Evolutionary conservation across 2,329 filamentous ascomycete species (phyloP).

Genomic region (Aureobasidium subglaciale): DNA sequence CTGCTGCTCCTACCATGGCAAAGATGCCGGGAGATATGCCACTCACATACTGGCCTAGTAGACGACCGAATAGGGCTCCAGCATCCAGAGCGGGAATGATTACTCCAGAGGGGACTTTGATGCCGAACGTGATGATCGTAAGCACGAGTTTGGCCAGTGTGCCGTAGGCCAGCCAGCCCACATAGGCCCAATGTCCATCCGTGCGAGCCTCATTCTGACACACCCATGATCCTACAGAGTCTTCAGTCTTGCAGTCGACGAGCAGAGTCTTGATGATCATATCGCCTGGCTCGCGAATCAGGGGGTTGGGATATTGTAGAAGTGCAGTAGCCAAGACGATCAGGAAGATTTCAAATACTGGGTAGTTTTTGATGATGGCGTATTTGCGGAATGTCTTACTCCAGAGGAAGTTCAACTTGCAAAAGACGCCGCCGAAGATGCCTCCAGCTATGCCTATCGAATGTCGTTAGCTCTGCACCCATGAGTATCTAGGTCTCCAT

Average conservation of each 20-base stretch:
- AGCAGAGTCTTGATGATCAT: conserved; percentile 50
- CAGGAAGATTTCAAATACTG: conserved; percentile 49
- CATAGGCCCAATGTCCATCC: conserved; percentile 36
- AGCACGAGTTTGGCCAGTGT: conserved; percentile 49
- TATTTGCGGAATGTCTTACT: conserved; percentile 48
- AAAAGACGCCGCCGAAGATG: conserved; percentile 53
- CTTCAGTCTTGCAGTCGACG: conserved; percentile 43
- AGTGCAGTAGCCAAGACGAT: conserved; percentile 48
- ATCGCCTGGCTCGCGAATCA: conserved; percentile 50
- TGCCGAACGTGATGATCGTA: conserved; percentile 53
- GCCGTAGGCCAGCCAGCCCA: conserved; percentile 47
- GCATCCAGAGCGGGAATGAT: conserved; percentile 55
- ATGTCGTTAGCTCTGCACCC: neutral
- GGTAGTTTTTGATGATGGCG: conserved; percentile 46
- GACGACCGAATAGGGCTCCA: conserved; percentile 51
- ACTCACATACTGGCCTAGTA: conserved; percentile 40
- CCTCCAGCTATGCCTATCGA: conserved; percentile 44
- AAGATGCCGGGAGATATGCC: conserved; percentile 49
- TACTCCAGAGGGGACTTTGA: conserved; percentile 54
- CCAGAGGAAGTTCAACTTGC: conserved; percentile 52
- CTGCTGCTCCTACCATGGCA: conserved; percentile 53
- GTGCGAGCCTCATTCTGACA: conserved; percentile 42
- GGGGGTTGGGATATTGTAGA: conserved; percentile 50
- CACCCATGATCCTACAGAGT: conserved; percentile 36
- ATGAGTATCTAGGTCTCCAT: too few species aligned